Conservation (phyloP, 2,329 filamentous ascomycete species). For the Leptographium flavum region DNA sequence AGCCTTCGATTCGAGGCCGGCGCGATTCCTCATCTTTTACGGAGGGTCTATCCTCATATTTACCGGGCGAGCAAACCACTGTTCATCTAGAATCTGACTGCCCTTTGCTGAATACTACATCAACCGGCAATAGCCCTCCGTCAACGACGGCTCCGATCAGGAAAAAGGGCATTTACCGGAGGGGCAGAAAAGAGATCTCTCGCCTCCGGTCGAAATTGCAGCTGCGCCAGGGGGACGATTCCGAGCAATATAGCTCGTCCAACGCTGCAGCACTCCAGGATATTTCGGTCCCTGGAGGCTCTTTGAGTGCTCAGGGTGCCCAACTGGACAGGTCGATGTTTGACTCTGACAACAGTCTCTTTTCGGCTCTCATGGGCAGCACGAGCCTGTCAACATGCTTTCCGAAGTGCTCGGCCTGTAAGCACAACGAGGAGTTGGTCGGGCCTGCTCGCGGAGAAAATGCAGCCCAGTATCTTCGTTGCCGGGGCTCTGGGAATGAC, state of each 20-base stretch:
- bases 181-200: background rate
- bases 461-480: background rate
- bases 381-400: background rate
- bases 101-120: no score
- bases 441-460: background rate
- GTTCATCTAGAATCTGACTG: no score
- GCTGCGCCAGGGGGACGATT: background rate
- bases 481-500: background rate
- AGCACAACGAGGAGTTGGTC: background rate
- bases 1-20: no score
- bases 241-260: no score
- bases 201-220: background rate
- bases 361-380: background rate
- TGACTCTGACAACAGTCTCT: background rate
- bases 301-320: background rate
- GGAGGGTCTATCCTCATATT: no score
- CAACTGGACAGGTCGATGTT: background rate
- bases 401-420: background rate
- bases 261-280: background rate
- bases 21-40: no score
- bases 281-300: background rate
- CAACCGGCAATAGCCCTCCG: no score
- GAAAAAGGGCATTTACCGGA: no score
- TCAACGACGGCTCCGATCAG: no score
- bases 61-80: no score